Percentiles rank a stretch among this genome's conserved stretches.
Evolutionary conservation across 2,329 filamentous ascomycete species (phyloP).

Genomic region (Chaetothyriales sp.): DNA sequence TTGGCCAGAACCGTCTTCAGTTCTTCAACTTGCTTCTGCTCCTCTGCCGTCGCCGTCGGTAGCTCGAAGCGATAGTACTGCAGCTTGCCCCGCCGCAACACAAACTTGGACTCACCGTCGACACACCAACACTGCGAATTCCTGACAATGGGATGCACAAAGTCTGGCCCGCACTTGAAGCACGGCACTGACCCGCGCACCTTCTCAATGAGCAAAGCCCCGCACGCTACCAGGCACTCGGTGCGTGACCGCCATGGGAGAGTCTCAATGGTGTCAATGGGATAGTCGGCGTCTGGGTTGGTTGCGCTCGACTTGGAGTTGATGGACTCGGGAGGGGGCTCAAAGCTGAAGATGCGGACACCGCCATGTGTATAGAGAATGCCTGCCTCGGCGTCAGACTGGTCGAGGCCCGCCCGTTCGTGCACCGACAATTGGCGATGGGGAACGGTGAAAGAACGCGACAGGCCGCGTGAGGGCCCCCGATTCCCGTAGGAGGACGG

Average conservation of each 20-base stretch:
- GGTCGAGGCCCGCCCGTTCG: conserved; percentile 13
- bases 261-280: conserved; percentile 44
- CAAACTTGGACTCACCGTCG: conserved; percentile 68
- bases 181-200: conserved; percentile 79
- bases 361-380: conserved; percentile 58
- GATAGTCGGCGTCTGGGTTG: conserved; percentile 36
- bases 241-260: conserved; percentile 62
- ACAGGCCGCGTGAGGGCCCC: conserved; percentile 13
- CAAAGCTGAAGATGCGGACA: conserved; percentile 58
- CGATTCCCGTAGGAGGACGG: conserved; percentile 14
- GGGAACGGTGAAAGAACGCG: conserved; percentile 15
- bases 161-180: conserved; percentile 53
- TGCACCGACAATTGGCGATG: conserved; percentile 12
- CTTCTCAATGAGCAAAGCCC: conserved; percentile 69
- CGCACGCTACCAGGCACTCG: conserved; percentile 71
- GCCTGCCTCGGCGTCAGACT: conserved; percentile 23
- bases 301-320: conserved; percentile 22
- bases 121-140: conserved; percentile 92
- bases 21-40: conserved; percentile 49
- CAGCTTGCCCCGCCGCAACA: conserved; percentile 70
- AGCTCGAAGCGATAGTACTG: conserved; percentile 87
- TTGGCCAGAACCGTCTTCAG: conserved; percentile 57
- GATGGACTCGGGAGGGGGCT: conserved; percentile 23
- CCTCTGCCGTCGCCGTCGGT: conserved; percentile 50
- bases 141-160: conserved; percentile 73